A percentile compares a stretch with the other conserved stretches of the same genome.
Evolutionary conservation across 2,329 filamentous ascomycete genomes (phyloP).

Genomic region (Eutypella sp.): DNA sequence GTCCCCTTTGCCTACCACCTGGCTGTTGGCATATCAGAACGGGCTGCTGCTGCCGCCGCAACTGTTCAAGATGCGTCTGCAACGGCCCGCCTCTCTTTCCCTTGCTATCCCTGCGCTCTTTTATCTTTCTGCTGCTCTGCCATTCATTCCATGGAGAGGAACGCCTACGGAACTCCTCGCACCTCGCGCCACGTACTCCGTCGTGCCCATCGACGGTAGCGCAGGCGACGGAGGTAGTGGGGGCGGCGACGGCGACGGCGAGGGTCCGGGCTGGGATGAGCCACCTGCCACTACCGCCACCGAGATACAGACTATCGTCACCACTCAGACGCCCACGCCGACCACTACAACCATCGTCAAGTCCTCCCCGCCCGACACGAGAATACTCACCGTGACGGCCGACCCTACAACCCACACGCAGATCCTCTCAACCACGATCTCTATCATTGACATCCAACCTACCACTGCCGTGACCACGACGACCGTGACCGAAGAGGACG

Average conservation of each 20-base stretch:
- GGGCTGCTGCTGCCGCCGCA: too few species aligned
- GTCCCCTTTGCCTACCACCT: background rate
- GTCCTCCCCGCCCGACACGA: conserved; percentile 22
- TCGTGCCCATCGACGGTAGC: conserved; percentile 33
- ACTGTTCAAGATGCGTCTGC: conserved; percentile 29
- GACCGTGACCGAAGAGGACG: conserved; percentile 17
- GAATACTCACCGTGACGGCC: conserved; percentile 23
- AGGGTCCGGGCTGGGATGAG: conserved; percentile 8
- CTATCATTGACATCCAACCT: conserved; percentile 24
- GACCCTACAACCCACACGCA: conserved; percentile 10
- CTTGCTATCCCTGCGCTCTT: conserved; percentile 18
- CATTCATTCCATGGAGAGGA: conserved; percentile 18
- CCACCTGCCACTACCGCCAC: conserved; percentile 26
- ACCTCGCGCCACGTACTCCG: conserved; percentile 32
- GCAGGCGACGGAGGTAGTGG: conserved; percentile 6
- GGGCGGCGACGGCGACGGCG: conserved; percentile 1
- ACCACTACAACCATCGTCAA: conserved; percentile 21
- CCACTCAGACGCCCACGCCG: conserved; percentile 25
- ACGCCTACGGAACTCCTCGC: conserved; percentile 13
- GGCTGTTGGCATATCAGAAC: background rate
- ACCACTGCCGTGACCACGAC: conserved; percentile 15
- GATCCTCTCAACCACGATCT: conserved; percentile 22
- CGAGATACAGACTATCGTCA: conserved; percentile 25
- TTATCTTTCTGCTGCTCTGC: conserved; percentile 19
- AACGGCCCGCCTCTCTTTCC: conserved; percentile 18